Evolutionary conservation across 768 basidiomycete genomes (phyloP).

Genomic region (Boletus coccyginus): DNA sequence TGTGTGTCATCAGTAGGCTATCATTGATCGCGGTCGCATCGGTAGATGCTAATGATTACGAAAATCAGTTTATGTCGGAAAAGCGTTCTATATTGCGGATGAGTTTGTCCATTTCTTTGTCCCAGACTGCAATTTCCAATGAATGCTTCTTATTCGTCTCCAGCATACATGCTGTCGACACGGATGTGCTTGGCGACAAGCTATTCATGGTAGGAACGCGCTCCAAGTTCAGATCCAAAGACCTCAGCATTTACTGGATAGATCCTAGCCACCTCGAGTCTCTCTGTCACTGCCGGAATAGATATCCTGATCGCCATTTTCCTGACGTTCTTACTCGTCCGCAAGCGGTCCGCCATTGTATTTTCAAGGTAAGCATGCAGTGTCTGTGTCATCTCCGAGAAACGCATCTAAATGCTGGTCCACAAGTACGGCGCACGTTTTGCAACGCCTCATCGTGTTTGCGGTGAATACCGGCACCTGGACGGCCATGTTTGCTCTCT

Average conservation of each 20-base stretch:
- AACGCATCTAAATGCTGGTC: background rate
- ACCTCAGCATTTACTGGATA: background rate
- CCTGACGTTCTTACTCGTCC: slow-evolving; percentile 6
- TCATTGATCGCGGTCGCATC: background rate
- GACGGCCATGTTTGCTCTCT: slow-evolving; percentile 49
- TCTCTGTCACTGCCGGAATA: slow-evolving; percentile 1
- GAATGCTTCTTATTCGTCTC: background rate
- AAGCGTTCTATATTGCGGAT: background rate
- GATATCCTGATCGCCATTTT: slow-evolving; percentile 7
- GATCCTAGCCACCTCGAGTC: background rate
- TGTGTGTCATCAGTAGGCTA: background rate
- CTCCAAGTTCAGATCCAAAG: background rate
- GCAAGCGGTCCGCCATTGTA: background rate
- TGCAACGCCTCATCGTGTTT: slow-evolving; percentile 9
- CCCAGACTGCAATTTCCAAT: background rate
- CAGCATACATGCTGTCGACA: background rate
- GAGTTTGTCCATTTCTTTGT: slow-evolving; percentile 1
- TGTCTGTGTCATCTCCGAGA: too few relatives aligned
- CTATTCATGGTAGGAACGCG: background rate
- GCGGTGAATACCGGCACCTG: slow-evolving; percentile 35
- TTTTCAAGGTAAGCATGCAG: background rate
- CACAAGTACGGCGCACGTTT: slow-evolving; percentile 5
- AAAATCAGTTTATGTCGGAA: background rate
- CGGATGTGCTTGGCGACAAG: background rate
- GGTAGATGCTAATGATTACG: background rate